phyloP scores from a whole-genome alignment of 768 basidiomycete species.

The Pulveroboletus frians region DNA sequence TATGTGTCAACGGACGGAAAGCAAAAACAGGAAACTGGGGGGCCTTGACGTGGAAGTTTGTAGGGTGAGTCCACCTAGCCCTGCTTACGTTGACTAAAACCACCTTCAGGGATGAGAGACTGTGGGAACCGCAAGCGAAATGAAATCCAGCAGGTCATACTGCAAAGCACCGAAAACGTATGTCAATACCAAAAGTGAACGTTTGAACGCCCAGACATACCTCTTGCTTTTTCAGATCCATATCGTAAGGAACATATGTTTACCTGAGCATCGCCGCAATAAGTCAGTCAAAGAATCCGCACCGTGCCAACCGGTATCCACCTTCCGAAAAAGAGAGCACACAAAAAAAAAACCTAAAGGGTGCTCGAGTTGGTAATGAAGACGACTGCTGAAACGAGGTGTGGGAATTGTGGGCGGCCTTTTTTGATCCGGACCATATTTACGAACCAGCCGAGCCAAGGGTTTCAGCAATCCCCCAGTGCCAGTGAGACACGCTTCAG shows the following conservation, averaged over 20 bases:
- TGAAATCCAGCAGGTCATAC: neutral
- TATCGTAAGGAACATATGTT: neutral
- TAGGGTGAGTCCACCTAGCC: too few species aligned
- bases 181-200: neutral
- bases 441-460: neutral
- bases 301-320: neutral
- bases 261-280: neutral
- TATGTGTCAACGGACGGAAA: neutral
- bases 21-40: neutral
- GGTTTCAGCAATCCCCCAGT: neutral
- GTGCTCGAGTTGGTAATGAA: neutral
- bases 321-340: neutral
- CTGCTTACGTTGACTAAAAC: neutral
- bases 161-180: neutral
- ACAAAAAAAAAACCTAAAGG: neutral
- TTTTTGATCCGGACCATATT: conserved; percentile 1
- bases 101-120: conserved; percentile 5
- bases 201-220: neutral
- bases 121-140: conserved; percentile 2
- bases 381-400: neutral
- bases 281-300: neutral
- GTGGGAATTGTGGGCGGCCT: neutral
- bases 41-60: too few species aligned
- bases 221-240: neutral
- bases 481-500: neutral